Base-by-base conservation (phyloP, 306 rosid genomes). In the Gynostemma pentaphyllum region DNA sequence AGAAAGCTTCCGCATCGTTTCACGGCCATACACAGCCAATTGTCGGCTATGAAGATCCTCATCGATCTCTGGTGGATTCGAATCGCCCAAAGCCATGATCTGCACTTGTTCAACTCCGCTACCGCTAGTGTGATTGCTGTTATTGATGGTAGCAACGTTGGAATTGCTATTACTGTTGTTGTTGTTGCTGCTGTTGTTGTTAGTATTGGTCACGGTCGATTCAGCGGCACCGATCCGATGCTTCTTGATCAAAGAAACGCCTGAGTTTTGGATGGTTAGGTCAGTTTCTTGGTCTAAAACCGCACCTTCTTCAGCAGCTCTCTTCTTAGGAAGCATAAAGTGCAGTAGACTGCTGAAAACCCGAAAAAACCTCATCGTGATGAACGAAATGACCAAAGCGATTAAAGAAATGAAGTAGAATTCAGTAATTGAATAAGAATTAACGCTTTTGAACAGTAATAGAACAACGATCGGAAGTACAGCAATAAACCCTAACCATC, bases 31-130 rank as follows among this genome's bases (percentile, higher is more conserved):
- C 53, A 91, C 96, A 0, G 97, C 97, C 5, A 91, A 85, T 80
- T 91, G 97, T 39, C 97, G 84, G 80, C 97, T 91, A 75, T 91
- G 97, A 34, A 91, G 86, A 80, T 91, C 96, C 83, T 91, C 97
- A 71, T 91, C 97, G 28, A 91, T 91, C 11, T 85, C 96, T 0
- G 75, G 50, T 5, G 67, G 66, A 69, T 83, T 81, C 0, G 80
- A 39, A 52, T 77, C 74, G 4, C 89, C 97, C 29, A 82, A 68
- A 41, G 85, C 86, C 97, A 91, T 87, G 51, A 30, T 76, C 21
- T 79, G 45, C 13, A 37, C 46, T 23, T 70, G 80, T 56, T 45
- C 75, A 64, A 52, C 74, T 24, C 42, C 74, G 64, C 57, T 72
- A 22, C 67, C 74, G 51, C 70, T 77, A 59, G 78, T 52, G 69